A percentile compares a stretch with the other conserved stretches of the same genome.
These are phyloP conservation scores for Guadua angustifolia DNA, from an alignment of 176 grass and related monocot species.

Conservation along the genomic window DNA sequence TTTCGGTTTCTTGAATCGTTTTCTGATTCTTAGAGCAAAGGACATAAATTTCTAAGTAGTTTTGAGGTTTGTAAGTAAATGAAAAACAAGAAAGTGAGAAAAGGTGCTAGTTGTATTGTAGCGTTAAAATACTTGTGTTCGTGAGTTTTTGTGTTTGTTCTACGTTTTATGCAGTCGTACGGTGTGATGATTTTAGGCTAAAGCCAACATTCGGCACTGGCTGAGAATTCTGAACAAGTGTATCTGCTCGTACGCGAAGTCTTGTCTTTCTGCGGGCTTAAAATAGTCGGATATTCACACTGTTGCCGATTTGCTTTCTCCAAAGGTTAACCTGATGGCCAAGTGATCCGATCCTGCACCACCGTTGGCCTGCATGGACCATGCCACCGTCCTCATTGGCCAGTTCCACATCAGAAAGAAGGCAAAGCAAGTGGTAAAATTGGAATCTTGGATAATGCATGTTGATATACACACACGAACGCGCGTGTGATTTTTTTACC, in stretches of 20 bases:
- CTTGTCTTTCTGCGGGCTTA: not conserved
- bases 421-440: constrained; percentile 18
- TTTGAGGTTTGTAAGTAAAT: too few relatives aligned
- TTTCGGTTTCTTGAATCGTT: too few relatives aligned
- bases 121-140: too few relatives aligned
- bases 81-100: too few relatives aligned
- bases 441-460: constrained; percentile 48
- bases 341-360: constrained; percentile 31
- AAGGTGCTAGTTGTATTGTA: too few relatives aligned
- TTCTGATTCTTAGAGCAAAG: too few relatives aligned
- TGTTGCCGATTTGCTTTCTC: not conserved
- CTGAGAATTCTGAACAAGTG: not conserved
- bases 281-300: not conserved
- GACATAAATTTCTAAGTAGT: too few relatives aligned
- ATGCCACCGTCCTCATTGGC: constrained; percentile 21
- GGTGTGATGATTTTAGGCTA: too few relatives aligned
- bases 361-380: constrained; percentile 36
- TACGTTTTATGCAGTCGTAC: too few relatives aligned
- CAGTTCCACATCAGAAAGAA: constrained; percentile 39
- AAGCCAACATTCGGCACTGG: too few relatives aligned
- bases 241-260: not conserved
- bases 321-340: constrained; percentile 23
- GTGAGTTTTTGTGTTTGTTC: too few relatives aligned
- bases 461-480: not conserved
- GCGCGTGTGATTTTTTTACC: constrained; percentile 24